Evolutionary conservation across 768 basidiomycete genomes (phyloP).

Genomic region (Jaapia argillacea): DNA sequence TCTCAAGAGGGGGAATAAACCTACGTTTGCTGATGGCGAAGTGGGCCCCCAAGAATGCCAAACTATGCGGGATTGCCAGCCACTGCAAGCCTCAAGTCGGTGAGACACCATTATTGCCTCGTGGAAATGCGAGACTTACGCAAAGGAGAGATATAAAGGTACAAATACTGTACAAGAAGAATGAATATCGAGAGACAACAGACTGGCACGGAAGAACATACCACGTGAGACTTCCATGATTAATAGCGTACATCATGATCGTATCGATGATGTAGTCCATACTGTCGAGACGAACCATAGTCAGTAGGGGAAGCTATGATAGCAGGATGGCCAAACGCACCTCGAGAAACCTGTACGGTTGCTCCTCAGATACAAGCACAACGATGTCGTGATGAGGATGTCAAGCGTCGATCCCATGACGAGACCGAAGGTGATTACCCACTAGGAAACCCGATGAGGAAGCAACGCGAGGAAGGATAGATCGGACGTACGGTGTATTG

Average conservation of each 20-base stretch:
- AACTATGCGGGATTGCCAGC: not conserved
- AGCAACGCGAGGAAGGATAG: not conserved
- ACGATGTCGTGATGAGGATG: not conserved
- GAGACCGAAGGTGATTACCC: not conserved
- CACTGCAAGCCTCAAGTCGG: no score
- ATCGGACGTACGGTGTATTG: not conserved
- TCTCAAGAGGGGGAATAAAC: not conserved
- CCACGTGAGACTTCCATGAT: not conserved
- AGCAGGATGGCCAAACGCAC: not conserved
- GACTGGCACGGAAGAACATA: not conserved
- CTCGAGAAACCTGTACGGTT: not conserved
- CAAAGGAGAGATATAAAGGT: not conserved
- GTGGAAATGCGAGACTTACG: not conserved
- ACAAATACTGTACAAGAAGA: not conserved
- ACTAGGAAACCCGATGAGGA: not conserved
- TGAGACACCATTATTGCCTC: no score
- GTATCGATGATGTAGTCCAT: not conserved
- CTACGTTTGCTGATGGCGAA: not conserved
- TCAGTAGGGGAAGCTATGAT: not conserved
- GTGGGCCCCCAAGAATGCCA: not conserved
- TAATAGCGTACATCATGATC: not conserved
- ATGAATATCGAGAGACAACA: not conserved
- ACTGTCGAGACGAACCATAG: not conserved
- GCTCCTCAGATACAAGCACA: not conserved
- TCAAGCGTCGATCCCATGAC: not conserved